phyloP scores from a whole-genome alignment of 352 stramenopile genomes.

The Thalassiosira exigua region DNA sequence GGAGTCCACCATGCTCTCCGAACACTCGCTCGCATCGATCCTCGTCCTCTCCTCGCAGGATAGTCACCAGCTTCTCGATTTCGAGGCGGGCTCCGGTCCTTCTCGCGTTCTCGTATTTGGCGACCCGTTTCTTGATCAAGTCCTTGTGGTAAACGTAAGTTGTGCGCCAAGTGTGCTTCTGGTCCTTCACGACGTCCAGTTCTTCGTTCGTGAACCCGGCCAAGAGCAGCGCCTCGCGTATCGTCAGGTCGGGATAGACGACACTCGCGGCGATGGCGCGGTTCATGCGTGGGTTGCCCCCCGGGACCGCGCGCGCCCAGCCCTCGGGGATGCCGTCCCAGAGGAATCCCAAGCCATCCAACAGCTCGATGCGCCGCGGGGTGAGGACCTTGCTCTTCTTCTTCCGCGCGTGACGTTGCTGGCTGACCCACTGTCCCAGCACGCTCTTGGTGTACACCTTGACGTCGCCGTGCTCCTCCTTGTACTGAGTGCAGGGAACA shows the following conservation, averaged over 20 bases:
- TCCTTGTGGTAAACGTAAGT: constrained; percentile 36
- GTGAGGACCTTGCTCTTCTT: constrained; percentile 8
- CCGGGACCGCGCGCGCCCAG: not conserved
- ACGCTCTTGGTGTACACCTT: constrained; percentile 21
- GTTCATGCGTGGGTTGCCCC: constrained; percentile 33
- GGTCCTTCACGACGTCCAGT: constrained; percentile 33
- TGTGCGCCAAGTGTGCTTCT: constrained; percentile 36
- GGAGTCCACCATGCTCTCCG: constrained; percentile 4
- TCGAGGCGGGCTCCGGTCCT: constrained; percentile 9
- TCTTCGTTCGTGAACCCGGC: constrained; percentile 34
- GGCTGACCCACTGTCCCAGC: constrained; percentile 13
- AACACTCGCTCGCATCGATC: constrained; percentile 32
- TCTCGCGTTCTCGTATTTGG: constrained; percentile 12
- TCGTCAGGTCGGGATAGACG: constrained; percentile 27
- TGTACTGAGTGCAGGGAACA: constrained; percentile 1
- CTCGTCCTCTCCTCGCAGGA: constrained; percentile 20
- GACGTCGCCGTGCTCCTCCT: constrained; percentile 24
- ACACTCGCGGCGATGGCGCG: constrained; percentile 32
- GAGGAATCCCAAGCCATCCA: constrained; percentile 32
- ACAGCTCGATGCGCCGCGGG: constrained; percentile 25
- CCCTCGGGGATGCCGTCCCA: constrained; percentile 23
- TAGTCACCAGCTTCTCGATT: constrained; percentile 29
- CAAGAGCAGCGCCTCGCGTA: constrained; percentile 24
- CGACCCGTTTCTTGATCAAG: constrained; percentile 19
- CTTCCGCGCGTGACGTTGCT: constrained; percentile 4